Percentiles rank a stretch among this genome's conserved stretches.
These are phyloP conservation scores for Zygnema cylindricum DNA, from an alignment of 139 green algal species.

Conservation along the genomic window DNA sequence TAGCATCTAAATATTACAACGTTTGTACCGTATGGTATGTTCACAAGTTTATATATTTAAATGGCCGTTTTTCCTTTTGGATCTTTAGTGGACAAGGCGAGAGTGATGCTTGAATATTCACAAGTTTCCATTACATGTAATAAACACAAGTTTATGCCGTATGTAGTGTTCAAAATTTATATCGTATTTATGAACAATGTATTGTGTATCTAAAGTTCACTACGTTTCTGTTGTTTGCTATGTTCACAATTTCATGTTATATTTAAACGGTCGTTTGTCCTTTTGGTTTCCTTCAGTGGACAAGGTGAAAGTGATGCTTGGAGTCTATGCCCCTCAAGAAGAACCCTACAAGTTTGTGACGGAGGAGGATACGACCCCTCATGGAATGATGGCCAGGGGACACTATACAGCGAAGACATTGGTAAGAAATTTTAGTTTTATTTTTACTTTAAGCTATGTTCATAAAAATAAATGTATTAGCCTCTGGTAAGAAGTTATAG, in stretches of 20 bases:
- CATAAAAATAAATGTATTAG: conserved; percentile 9
- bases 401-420: conserved; percentile 51
- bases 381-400: conserved; percentile 39
- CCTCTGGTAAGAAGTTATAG: background rate
- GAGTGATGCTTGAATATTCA: too few relatives aligned
- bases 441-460: background rate
- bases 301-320: conserved; percentile 49
- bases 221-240: too few relatives aligned
- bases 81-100: too few relatives aligned
- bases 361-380: conserved; percentile 49
- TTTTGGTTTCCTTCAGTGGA: conserved; percentile 44
- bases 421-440: conserved; percentile 4
- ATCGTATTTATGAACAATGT: conserved; percentile 1
- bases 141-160: background rate
- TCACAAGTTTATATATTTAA: background rate
- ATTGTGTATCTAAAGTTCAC: too few relatives aligned
- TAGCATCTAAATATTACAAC: too few relatives aligned
- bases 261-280: too few relatives aligned
- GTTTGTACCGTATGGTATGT: too few relatives aligned
- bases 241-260: too few relatives aligned
- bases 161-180: background rate
- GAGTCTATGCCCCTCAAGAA: conserved; percentile 52
- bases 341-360: conserved; percentile 43
- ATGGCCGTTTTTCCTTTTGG: too few relatives aligned
- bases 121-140: too few relatives aligned